phyloP scores from a whole-genome alignment of 2,329 filamentous ascomycete species.

The Purpureocillium takamizusanense region DNA sequence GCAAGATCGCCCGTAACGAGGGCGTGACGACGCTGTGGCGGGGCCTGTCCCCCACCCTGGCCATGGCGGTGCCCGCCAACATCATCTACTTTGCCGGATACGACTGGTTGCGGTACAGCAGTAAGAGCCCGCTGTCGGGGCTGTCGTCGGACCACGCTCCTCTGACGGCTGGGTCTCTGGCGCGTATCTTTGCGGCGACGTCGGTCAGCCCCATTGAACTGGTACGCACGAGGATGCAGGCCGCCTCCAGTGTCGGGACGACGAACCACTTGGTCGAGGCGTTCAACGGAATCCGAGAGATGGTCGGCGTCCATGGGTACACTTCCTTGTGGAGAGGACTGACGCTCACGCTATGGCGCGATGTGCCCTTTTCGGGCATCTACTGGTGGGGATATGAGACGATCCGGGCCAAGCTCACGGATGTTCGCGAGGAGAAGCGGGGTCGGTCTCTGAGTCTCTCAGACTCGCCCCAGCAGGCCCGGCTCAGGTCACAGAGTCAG shows the following conservation, averaged over 20 bases:
- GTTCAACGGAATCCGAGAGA: constrained; percentile 62
- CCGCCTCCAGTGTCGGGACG: constrained; percentile 48
- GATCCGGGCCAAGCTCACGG: constrained; percentile 62
- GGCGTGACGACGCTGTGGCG: constrained; percentile 82
- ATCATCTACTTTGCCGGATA: constrained; percentile 99
- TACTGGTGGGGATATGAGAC: constrained; percentile 99
- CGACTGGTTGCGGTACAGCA: constrained; percentile 78
- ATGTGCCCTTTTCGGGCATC: constrained; percentile 92
- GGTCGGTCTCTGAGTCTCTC: constrained; percentile 27
- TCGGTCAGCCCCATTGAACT: constrained; percentile 88
- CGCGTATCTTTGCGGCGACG: constrained; percentile 71
- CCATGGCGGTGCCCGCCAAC: constrained; percentile 91
- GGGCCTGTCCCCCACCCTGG: constrained; percentile 83
- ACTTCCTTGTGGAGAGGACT: constrained; percentile 82
- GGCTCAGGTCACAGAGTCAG: constrained; percentile 49
- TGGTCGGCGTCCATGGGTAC: constrained; percentile 72
- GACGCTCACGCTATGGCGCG: constrained; percentile 86
- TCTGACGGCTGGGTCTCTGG: constrained; percentile 68
- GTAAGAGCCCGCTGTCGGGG: constrained; percentile 60
- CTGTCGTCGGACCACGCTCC: constrained; percentile 65
- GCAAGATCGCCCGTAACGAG: constrained; percentile 92
- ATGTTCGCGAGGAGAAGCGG: constrained; percentile 49
- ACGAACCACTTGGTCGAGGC: constrained; percentile 73
- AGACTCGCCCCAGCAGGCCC: constrained; percentile 30
- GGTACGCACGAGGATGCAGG: constrained; percentile 86